Conservation (phyloP, 257 asterid genomes). For the Leptodermis oblonga region DNA sequence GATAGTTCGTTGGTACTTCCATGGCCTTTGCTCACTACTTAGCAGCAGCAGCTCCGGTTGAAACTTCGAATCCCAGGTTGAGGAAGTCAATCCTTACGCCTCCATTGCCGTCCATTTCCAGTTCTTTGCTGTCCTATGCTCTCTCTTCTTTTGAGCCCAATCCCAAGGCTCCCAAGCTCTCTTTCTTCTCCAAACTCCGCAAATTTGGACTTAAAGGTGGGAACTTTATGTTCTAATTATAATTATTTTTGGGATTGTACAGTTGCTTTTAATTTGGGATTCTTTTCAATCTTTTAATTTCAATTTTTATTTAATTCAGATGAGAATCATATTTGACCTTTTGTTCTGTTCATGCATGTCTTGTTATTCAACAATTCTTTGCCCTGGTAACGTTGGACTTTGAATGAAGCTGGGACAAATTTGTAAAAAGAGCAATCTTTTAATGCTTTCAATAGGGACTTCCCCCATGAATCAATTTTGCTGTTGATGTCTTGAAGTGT, state of each 20-base stretch:
- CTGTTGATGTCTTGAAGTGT: constrained; percentile 1
- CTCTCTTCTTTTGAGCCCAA: constrained; percentile 26
- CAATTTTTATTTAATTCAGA: not conserved
- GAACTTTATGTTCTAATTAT: not conserved
- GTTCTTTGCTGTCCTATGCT: constrained; percentile 18
- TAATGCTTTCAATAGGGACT: not conserved
- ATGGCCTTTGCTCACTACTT: constrained; percentile 60
- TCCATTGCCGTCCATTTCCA: constrained; percentile 22
- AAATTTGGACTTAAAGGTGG: constrained; percentile 15
- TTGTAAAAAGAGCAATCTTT: not conserved
- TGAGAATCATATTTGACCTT: not conserved
- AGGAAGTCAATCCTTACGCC: constrained; percentile 24
- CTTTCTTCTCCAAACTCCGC: constrained; percentile 20
- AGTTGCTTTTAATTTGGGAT: not conserved
- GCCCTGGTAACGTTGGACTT: not conserved
- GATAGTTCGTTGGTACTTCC: constrained; percentile 14
- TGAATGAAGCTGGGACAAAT: not conserved
- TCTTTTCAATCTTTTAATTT: not conserved
- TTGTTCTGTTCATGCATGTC: not conserved
- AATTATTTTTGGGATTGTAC: no score
- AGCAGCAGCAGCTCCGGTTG: constrained; percentile 39
- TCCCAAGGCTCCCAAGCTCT: constrained; percentile 17
- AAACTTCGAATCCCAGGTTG: constrained; percentile 27
- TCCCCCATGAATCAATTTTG: not conserved
- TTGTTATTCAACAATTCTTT: not conserved